Evolutionary conservation across 2,329 filamentous ascomycete species (phyloP).

Genomic region (Hymenoscyphus scutula): DNA sequence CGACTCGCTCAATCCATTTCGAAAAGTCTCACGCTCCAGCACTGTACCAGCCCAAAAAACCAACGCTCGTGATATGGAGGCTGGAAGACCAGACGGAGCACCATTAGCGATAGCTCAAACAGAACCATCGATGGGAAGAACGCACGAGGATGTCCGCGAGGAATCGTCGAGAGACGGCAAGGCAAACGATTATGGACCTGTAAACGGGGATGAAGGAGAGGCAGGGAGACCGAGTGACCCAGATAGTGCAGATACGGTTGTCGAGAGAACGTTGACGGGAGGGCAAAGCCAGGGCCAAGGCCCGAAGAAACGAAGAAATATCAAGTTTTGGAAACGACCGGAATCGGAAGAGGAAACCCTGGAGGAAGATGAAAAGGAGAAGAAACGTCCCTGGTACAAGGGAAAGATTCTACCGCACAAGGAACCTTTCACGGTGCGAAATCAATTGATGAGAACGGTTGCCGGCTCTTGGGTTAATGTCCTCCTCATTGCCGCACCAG

Average conservation of each 20-base stretch:
- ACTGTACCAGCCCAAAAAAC: conserved; percentile 16
- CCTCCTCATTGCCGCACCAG: conserved; percentile 72
- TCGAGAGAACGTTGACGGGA: conserved; percentile 12
- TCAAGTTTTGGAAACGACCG: conserved; percentile 18
- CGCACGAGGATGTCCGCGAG: not conserved
- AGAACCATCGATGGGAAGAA: conserved; percentile 22
- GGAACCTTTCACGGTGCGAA: conserved; percentile 53
- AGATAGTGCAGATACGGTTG: conserved; percentile 17
- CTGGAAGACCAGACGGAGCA: conserved; percentile 7
- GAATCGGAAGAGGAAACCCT: conserved; percentile 15
- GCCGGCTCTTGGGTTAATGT: conserved; percentile 87
- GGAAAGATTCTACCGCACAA: conserved; percentile 43
- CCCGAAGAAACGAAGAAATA: conserved; percentile 22
- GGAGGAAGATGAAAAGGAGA: conserved; percentile 26
- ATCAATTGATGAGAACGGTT: conserved; percentile 71
- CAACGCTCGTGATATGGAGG: conserved; percentile 15
- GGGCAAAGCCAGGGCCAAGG: not conserved
- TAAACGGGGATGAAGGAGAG: not conserved
- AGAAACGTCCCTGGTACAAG: conserved; percentile 32
- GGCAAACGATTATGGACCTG: not conserved
- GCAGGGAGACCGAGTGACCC: conserved; percentile 21
- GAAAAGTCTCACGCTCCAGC: conserved; percentile 26
- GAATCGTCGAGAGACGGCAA: not conserved
- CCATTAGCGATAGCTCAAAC: conserved; percentile 23
- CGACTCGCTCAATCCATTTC: conserved; percentile 34